Evolutionary conservation across 306 rosid species (phyloP).

Genomic region (Dryas octopetala): DNA sequence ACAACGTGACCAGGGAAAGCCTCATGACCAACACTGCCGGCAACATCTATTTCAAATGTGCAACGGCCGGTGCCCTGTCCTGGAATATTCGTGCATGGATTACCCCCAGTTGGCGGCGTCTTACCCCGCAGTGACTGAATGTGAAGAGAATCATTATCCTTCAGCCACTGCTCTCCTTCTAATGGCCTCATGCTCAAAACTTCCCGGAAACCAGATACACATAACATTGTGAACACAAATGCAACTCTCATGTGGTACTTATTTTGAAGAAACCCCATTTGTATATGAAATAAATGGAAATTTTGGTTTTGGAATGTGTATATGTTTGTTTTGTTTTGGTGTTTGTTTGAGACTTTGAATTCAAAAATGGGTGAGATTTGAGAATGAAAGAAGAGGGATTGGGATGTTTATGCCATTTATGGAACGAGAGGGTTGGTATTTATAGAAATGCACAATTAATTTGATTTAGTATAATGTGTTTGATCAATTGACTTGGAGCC

Average conservation of each 20-base stretch:
- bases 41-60: slow-evolving; percentile 13
- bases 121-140: slow-evolving; percentile 17
- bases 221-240: slow-evolving; percentile 8
- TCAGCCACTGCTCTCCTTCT: slow-evolving; percentile 21
- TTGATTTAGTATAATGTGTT: background rate
- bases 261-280: slow-evolving; percentile 21
- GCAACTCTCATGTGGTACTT: background rate
- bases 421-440: background rate
- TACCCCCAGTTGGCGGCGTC: background rate
- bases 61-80: slow-evolving; percentile 17
- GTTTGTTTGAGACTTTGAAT: background rate
- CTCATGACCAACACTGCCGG: background rate
- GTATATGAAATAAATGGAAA: background rate
- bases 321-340: background rate
- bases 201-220: background rate
- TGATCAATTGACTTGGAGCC: slow-evolving; percentile 15
- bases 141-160: background rate
- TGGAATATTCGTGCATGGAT: slow-evolving; percentile 27
- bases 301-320: background rate
- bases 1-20: slow-evolving; percentile 19
- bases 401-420: background rate
- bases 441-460: background rate
- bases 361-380: background rate
- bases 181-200: slow-evolving; percentile 19
- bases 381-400: background rate